Base-by-base conservation (phyloP, 23 red algal genomes). In the Pyropia haitanensis region DNA sequence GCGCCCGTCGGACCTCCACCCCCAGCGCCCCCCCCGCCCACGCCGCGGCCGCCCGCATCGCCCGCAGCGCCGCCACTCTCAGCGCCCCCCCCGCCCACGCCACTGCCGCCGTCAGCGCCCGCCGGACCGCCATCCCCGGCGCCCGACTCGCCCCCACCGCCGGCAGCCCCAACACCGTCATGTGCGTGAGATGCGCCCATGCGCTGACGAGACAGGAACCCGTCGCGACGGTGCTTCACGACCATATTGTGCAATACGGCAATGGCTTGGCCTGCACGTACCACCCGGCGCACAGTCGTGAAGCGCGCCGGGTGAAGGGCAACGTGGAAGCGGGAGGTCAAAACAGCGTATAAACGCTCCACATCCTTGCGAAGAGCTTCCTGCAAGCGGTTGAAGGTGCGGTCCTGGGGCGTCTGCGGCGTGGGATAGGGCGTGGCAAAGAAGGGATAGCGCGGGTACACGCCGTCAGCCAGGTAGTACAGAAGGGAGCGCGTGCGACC, bases 381-480 rank as follows among this genome's bases (percentile, higher is more conserved):
- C 49, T 64, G 27, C 25, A 32, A 6, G 22, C 13, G 5, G 12
- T 23, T 21, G 49, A 26, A 76, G 9, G 24, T 20, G 51, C 49
- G 61, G 2, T 61, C 1, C 24, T 61, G 30, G 8, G 18, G 28
- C 19, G 57, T 76, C 24, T 31, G 1, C 8, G 27, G 51, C 10
- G 50, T 56, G 51, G 15, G 21, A 39, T 60, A 63, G 2, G 57
- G 61, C 34, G 7, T 63, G 2, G 49, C 59, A 51, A 76, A 64
- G 15, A 76, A 6, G 14, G 56, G 30, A 27, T 29, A 50, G 6
- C 14, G 49, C 27, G 56, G 72, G 64, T 82, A 72, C 0, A 82
- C 49, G 15, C 65, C 28, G 51, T 72, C 78, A 64, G 53, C 19
- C 16, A 82, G 78, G 50, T 25, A 82, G 65, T 82, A 64, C 65